These are phyloP conservation scores for Aureococcus anophagefferens DNA, from an alignment of 108 stramenopile genomes.

Conservation along the genomic window DNA sequence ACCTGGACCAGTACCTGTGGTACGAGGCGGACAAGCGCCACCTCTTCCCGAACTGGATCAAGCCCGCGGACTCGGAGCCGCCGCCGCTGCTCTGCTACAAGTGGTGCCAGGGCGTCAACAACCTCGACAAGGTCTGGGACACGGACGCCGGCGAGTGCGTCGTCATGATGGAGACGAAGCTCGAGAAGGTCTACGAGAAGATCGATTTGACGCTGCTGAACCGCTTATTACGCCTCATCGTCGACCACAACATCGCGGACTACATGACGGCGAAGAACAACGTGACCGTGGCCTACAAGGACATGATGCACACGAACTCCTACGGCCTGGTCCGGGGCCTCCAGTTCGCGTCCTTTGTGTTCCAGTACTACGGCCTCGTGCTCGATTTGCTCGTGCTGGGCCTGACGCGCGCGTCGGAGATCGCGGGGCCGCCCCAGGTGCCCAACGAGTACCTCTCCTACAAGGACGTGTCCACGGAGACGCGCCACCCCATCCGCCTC, in stretches of 20 bases:
- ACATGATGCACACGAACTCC: slow-evolving; percentile 98
- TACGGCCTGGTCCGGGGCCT: slow-evolving; percentile 95
- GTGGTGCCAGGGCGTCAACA: slow-evolving; percentile 98
- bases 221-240: slow-evolving; percentile 87
- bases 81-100: slow-evolving; percentile 97
- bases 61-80: slow-evolving; percentile 96
- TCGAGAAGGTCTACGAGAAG: slow-evolving; percentile 97
- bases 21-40: slow-evolving; percentile 98
- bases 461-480: slow-evolving; percentile 87
- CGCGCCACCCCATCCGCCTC: slow-evolving; percentile 86
- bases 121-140: slow-evolving; percentile 91
- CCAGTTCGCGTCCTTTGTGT: slow-evolving; percentile 88
- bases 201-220: slow-evolving; percentile 94
- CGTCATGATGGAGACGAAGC: slow-evolving; percentile 87
- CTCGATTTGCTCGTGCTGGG: slow-evolving; percentile 90
- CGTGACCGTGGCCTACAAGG: slow-evolving; percentile 84
- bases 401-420: slow-evolving; percentile 87
- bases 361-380: slow-evolving; percentile 95
- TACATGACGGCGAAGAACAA: slow-evolving; percentile 99
- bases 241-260: slow-evolving; percentile 99
- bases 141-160: slow-evolving; percentile 87
- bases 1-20: slow-evolving; percentile 99
- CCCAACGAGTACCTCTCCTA: slow-evolving; percentile 95
- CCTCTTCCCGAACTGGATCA: slow-evolving; percentile 90
- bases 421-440: slow-evolving; percentile 87